These are phyloP conservation scores for Chrysosporium queenslandicum DNA, from an alignment of 2,329 filamentous ascomycete genomes.

Conservation along the genomic window DNA sequence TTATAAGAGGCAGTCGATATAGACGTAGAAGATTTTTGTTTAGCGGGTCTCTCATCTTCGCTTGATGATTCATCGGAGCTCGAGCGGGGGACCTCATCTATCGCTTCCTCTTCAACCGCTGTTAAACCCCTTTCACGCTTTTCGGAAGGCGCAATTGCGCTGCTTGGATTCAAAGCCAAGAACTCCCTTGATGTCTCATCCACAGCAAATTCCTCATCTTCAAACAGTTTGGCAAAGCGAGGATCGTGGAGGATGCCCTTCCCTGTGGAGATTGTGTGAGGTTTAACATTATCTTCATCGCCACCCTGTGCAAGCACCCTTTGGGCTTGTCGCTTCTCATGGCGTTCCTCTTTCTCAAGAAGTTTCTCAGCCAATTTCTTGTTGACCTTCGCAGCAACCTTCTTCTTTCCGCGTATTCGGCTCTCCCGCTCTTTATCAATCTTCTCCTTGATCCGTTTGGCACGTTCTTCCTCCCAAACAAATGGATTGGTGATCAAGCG, in stretches of 20 bases:
- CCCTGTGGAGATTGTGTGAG: conserved; percentile 16
- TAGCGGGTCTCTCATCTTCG: conserved; percentile 23
- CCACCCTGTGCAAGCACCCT: conserved; percentile 46
- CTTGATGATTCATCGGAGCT: conserved; percentile 30
- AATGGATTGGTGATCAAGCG: conserved; percentile 87
- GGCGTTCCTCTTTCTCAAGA: conserved; percentile 50
- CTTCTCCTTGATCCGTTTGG: conserved; percentile 85
- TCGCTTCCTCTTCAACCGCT: conserved; percentile 52
- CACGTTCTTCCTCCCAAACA: conserved; percentile 82
- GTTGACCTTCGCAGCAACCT: conserved; percentile 84
- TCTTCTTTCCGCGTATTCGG: conserved; percentile 87
- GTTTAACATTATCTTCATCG: conserved; percentile 38
- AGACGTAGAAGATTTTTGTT: conserved; percentile 31
- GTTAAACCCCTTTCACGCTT: conserved; percentile 45
- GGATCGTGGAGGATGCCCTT: conserved; percentile 63
- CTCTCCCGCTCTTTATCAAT: conserved; percentile 95
- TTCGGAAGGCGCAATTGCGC: conserved; percentile 35
- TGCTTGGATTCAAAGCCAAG: conserved; percentile 79
- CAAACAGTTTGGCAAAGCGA: conserved; percentile 80
- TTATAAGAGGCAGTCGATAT: conserved; percentile 49
- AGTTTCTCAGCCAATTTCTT: conserved; percentile 53
- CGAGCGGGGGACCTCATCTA: conserved; percentile 42
- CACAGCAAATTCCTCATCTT: conserved; percentile 85
- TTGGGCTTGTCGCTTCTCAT: conserved; percentile 37
- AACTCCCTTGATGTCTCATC: conserved; percentile 87